Conservation (phyloP, 805 yeast species). For the Candida mattraensis region DNA sequence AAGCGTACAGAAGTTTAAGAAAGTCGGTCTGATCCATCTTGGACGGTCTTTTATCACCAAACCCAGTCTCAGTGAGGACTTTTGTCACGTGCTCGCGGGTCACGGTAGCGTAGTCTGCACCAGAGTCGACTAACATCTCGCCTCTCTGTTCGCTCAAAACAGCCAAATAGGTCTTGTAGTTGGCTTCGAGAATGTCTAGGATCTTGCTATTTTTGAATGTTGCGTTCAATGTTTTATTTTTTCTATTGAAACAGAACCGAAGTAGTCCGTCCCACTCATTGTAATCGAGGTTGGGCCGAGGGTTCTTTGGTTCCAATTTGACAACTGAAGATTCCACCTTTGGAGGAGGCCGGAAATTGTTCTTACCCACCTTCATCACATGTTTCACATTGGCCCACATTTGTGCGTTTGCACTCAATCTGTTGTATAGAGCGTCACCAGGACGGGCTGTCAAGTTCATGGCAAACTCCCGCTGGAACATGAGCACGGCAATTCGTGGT, state of each 20-base stretch:
- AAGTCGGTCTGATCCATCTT: slow-evolving; percentile 96
- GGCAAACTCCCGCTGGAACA: slow-evolving; percentile 98
- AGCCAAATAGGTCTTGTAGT: slow-evolving; percentile 76
- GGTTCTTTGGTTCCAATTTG: slow-evolving; percentile 84
- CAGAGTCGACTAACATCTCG: slow-evolving; percentile 44
- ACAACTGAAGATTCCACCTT: slow-evolving; percentile 97
- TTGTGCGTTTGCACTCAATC: slow-evolving; percentile 94
- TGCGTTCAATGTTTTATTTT: slow-evolving; percentile 89
- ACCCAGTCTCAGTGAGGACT: slow-evolving; percentile 77
- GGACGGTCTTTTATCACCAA: slow-evolving; percentile 84
- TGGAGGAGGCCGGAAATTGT: slow-evolving; percentile 97
- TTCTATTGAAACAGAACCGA: slow-evolving; percentile 88
- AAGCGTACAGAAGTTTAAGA: slow-evolving; percentile 79
- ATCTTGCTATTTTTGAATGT: slow-evolving; percentile 86
- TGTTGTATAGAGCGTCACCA: slow-evolving; percentile 90
- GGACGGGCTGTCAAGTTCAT: slow-evolving; percentile 91
- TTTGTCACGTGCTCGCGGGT: slow-evolving; percentile 70
- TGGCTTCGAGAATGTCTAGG: slow-evolving; percentile 77
- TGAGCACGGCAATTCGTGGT: slow-evolving; percentile 89
- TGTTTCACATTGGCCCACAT: slow-evolving; percentile 99
- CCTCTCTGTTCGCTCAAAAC: slow-evolving; percentile 46
- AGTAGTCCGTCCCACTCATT: slow-evolving; percentile 97
- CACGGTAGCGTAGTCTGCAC: slow-evolving; percentile 40
- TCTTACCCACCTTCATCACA: slow-evolving; percentile 96
- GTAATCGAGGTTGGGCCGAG: slow-evolving; percentile 92